These are phyloP conservation scores for Colletotrichum liriopes DNA, from an alignment of 2,329 filamentous ascomycete species.

Conservation along the genomic window DNA sequence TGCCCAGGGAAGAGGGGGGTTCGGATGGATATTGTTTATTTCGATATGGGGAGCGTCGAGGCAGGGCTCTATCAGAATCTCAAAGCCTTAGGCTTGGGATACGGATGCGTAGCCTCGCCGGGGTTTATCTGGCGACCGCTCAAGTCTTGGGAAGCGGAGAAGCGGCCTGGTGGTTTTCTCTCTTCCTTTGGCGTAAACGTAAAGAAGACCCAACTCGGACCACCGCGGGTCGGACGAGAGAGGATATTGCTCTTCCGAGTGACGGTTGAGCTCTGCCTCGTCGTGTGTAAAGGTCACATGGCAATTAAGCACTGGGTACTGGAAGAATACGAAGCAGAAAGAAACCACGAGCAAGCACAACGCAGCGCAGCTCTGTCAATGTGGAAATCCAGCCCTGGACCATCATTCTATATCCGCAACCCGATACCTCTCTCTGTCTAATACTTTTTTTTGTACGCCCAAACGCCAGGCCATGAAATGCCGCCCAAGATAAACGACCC, in stretches of 20 bases:
- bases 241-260: background rate
- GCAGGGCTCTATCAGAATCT: constrained; percentile 8
- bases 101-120: background rate
- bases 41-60: background rate
- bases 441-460: constrained; percentile 40
- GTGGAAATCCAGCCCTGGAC: background rate
- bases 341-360: background rate
- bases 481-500: background rate
- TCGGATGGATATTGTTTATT: background rate
- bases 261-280: background rate
- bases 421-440: constrained; percentile 16
- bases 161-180: too few species aligned
- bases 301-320: background rate
- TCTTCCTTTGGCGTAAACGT: background rate
- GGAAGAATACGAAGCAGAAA: background rate
- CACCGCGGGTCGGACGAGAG: background rate
- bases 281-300: background rate
- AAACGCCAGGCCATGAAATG: constrained; percentile 39
- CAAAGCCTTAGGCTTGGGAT: background rate
- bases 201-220: too few species aligned
- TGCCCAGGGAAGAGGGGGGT: background rate
- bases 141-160: background rate
- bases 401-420: constrained; percentile 22
- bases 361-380: background rate
- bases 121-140: background rate